Evolutionary conservation across 192 early-diverging fungal species (phyloP).

Genomic region (Hyaloraphidium curvatum): DNA sequence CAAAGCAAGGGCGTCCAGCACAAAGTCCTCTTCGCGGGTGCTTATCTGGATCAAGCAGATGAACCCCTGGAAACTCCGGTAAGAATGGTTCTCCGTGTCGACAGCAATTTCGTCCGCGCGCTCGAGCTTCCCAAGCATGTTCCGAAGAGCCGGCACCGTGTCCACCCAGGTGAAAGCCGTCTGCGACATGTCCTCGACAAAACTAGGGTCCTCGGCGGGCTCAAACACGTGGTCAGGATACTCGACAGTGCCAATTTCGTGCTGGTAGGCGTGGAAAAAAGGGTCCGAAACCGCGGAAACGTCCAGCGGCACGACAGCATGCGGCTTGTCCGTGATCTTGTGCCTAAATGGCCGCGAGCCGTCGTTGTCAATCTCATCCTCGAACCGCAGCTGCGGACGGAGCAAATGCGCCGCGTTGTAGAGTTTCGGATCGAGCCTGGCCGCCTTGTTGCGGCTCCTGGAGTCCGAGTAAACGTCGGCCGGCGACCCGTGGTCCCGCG

Average conservation of each 20-base stretch:
- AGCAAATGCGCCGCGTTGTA: constrained; percentile 51
- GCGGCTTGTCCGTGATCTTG: constrained; percentile 63
- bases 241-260: constrained; percentile 66
- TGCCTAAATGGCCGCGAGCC: constrained; percentile 46
- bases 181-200: constrained; percentile 36
- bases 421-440: constrained; percentile 26
- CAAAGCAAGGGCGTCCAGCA: constrained; percentile 74
- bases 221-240: constrained; percentile 53
- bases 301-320: constrained; percentile 53
- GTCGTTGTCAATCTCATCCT: constrained; percentile 76
- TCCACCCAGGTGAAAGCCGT: constrained; percentile 74
- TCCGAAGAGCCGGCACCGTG: constrained; percentile 37
- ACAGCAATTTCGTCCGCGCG: constrained; percentile 59
- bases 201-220: constrained; percentile 17
- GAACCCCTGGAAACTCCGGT: constrained; percentile 89
- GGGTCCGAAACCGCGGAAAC: constrained; percentile 16
- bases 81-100: constrained; percentile 85
- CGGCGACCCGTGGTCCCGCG: background rate
- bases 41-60: constrained; percentile 85
- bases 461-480: background rate
- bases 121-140: constrained; percentile 43
- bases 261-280: constrained; percentile 73
- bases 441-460: constrained; percentile 16
- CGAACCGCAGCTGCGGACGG: constrained; percentile 74
- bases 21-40: constrained; percentile 67